A percentile compares a stretch with the other conserved stretches of the same genome.
Evolutionary conservation across 352 stramenopile species (phyloP).

Genomic region (Phytophthora nicotianae): DNA sequence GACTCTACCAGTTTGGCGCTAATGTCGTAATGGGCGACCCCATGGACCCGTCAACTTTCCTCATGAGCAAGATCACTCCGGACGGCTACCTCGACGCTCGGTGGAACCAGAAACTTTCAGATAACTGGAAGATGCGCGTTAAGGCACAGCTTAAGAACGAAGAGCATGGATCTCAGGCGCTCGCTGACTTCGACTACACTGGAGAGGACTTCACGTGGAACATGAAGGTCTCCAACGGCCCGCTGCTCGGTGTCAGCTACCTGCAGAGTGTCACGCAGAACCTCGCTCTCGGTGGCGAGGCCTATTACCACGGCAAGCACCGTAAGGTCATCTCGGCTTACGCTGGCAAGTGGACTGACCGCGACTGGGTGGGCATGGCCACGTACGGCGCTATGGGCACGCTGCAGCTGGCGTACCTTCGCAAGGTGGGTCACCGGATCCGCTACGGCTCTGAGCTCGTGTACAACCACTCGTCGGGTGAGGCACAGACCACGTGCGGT

Average conservation of each 20-base stretch:
- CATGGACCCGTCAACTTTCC: slow-evolving; percentile 82
- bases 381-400: slow-evolving; percentile 84
- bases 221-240: slow-evolving; percentile 90
- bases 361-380: slow-evolving; percentile 71
- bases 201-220: slow-evolving; percentile 89
- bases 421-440: slow-evolving; percentile 84
- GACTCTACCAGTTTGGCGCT: slow-evolving; percentile 87
- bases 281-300: slow-evolving; percentile 78
- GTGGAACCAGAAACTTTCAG: slow-evolving; percentile 81
- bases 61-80: slow-evolving; percentile 88
- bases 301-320: slow-evolving; percentile 91
- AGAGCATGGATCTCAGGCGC: slow-evolving; percentile 76
- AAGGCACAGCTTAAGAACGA: slow-evolving; percentile 87
- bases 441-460: slow-evolving; percentile 86
- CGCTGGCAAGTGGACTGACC: slow-evolving; percentile 79
- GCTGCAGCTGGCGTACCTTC: slow-evolving; percentile 86
- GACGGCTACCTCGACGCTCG: slow-evolving; percentile 85
- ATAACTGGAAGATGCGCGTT: slow-evolving; percentile 83
- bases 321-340: slow-evolving; percentile 87
- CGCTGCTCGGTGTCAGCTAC: slow-evolving; percentile 85
- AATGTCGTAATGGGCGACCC: slow-evolving; percentile 79
- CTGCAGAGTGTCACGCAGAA: slow-evolving; percentile 87
- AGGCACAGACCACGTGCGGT: slow-evolving; percentile 82
- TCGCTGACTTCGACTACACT: slow-evolving; percentile 84
- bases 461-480: slow-evolving; percentile 85